Conservation (phyloP, 768 basidiomycete genomes). For the Gautieria morchelliformis region DNA sequence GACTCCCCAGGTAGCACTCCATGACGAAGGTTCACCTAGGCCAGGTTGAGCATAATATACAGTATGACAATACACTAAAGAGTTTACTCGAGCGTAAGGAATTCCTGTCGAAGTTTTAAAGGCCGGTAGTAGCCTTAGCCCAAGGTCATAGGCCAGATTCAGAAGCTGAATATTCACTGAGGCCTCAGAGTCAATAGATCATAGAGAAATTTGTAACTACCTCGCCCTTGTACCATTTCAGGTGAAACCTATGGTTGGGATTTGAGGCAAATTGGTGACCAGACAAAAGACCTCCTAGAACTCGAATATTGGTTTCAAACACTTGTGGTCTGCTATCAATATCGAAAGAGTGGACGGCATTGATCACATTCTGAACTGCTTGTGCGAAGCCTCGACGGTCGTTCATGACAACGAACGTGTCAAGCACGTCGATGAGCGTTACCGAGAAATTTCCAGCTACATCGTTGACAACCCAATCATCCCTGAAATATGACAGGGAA, state of each 20-base stretch:
- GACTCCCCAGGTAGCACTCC: slow-evolving; percentile 73
- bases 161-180: slow-evolving; percentile 33
- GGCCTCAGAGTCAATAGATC: background rate
- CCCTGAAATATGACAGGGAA: slow-evolving; percentile 22
- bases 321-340: slow-evolving; percentile 96
- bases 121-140: slow-evolving; percentile 77
- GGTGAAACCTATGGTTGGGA: slow-evolving; percentile 53
- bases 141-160: slow-evolving; percentile 77
- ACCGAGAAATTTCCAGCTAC: slow-evolving; percentile 91
- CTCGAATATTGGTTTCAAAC: slow-evolving; percentile 93
- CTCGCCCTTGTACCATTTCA: slow-evolving; percentile 81
- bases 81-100: slow-evolving; percentile 75
- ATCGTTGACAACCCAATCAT: slow-evolving; percentile 78
- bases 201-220: slow-evolving; percentile 10
- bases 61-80: slow-evolving; percentile 9
- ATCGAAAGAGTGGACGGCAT: slow-evolving; percentile 74
- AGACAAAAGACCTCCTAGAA: slow-evolving; percentile 82
- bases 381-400: slow-evolving; percentile 71
- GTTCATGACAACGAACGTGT: slow-evolving; percentile 81
- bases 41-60: background rate
- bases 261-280: slow-evolving; percentile 76
- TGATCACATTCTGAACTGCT: slow-evolving; percentile 76
- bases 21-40: slow-evolving; percentile 72
- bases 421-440: slow-evolving; percentile 74
- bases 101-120: slow-evolving; percentile 88